Evolutionary conservation across 805 yeast species (phyloP), one percentile per base, ranked within the genome.

Genomic region (Candida nonsorbophila): DNA sequence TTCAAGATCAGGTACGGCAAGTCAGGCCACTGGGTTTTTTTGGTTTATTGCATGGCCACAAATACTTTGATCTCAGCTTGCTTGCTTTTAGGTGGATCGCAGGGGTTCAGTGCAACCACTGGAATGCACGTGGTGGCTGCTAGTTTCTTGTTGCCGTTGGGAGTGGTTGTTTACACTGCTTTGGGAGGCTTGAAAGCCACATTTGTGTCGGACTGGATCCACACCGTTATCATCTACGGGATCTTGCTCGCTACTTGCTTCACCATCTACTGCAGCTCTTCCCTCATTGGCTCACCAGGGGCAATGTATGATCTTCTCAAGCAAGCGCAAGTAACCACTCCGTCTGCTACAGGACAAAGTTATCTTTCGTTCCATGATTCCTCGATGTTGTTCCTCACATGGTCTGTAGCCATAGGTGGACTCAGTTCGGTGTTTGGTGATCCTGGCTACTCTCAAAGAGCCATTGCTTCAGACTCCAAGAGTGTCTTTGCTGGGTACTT

Each of bases 91-190:
- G 49, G 49, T 34, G 95, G 94, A 14, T 76, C 90, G 22, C 87
- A 92, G 2, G 82, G 84, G 4, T 77, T 85, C 34, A 65, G 62
- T 37, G 79, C 78, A 41, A 62, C 85, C 36, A 85, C 95, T 3
- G 95, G 95, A 1, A 61, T 64, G 63, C 63, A 79, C 51, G 71
- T 79, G 3, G 45, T 42, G 12, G 49, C 50, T 20, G 47, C 53
- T 8, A 32, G 42, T 19, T 45, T 42, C 36, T 34, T 50, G 23
- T 37, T 50, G 14, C 54, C 55, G 10, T 29, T 47, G 18, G 52
- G 52, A 20, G 52, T 49, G 9, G 41, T 46, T 8, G 38, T 45
- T 16, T 49, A 45, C 29, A 43, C 45, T 4, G 37, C 51, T 7
- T 37, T 49, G 36, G 53, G 54, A 27, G 53, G 54, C 6, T 40